phyloP scores from a whole-genome alignment of 345 rosid genomes.

The Syzygium jambos region DNA sequence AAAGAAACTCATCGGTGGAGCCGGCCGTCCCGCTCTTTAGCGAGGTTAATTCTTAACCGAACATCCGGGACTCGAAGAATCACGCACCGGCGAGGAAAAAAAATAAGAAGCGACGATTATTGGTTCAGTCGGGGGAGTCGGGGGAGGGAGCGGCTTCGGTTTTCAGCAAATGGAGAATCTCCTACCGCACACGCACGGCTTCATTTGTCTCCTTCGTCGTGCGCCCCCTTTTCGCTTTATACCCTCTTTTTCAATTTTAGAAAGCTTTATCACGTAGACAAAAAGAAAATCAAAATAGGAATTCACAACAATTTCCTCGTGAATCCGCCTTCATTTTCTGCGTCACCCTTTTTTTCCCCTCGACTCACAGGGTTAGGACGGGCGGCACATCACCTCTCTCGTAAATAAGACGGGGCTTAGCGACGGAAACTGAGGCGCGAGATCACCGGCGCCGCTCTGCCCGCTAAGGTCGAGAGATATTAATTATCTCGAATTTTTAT shows the following conservation, averaged over 20 bases:
- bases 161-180: conserved; percentile 2
- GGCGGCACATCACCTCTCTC: background rate
- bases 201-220: background rate
- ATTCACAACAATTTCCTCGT: no score
- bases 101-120: no score
- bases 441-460: background rate
- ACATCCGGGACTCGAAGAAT: no score
- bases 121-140: no score
- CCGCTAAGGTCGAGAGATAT: background rate
- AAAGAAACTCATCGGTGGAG: no score
- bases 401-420: background rate
- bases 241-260: background rate
- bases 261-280: background rate
- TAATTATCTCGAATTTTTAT: background rate
- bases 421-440: background rate
- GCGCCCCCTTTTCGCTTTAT: background rate
- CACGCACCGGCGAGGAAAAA: no score
- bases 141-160: conserved; percentile 17
- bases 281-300: accelerated
- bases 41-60: no score
- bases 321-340: background rate
- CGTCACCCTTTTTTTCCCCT: background rate
- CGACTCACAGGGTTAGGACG: background rate
- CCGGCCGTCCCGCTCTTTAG: no score
- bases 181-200: background rate